Conservation (phyloP, 805 yeast species). For the Suhomyces sp. region DNA sequence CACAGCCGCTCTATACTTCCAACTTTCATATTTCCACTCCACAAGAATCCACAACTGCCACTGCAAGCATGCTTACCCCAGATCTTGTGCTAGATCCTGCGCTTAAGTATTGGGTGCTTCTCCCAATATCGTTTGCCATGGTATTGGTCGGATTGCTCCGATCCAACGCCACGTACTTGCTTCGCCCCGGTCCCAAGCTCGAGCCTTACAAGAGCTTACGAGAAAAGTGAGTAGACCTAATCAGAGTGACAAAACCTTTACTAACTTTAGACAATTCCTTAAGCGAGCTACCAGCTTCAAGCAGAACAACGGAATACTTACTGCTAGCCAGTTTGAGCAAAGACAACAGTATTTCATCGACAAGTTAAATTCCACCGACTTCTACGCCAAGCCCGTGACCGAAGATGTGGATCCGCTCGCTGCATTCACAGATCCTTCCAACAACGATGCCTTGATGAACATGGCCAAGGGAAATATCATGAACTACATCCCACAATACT, state of each 20-base stretch:
- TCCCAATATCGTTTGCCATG: conserved; percentile 90
- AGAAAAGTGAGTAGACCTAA: conserved; percentile 39
- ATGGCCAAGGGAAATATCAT: conserved; percentile 81
- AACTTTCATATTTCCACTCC: not conserved
- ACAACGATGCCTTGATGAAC: conserved; percentile 68
- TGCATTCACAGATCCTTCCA: conserved; percentile 67
- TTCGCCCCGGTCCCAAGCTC: conserved; percentile 57
- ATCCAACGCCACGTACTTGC: conserved; percentile 59
- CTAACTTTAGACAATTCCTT: conserved; percentile 47
- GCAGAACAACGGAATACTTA: conserved; percentile 50
- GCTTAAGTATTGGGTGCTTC: conserved; percentile 82
- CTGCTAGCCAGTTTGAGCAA: conserved; percentile 47
- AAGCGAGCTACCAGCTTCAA: conserved; percentile 57
- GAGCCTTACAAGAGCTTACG: conserved; percentile 46
- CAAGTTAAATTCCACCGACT: conserved; percentile 51
- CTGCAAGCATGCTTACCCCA: conserved; percentile 3
- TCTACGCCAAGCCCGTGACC: conserved; percentile 46
- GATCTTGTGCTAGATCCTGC: conserved; percentile 67
- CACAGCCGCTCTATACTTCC: not conserved
- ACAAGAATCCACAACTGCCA: not conserved
- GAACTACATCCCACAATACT: conserved; percentile 85
- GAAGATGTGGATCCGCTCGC: conserved; percentile 36
- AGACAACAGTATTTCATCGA: conserved; percentile 50
- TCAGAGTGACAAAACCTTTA: not conserved
- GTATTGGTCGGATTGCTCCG: conserved; percentile 79